Conservation (phyloP, 345 rosid genomes). For the Arabis alpina region DNA sequence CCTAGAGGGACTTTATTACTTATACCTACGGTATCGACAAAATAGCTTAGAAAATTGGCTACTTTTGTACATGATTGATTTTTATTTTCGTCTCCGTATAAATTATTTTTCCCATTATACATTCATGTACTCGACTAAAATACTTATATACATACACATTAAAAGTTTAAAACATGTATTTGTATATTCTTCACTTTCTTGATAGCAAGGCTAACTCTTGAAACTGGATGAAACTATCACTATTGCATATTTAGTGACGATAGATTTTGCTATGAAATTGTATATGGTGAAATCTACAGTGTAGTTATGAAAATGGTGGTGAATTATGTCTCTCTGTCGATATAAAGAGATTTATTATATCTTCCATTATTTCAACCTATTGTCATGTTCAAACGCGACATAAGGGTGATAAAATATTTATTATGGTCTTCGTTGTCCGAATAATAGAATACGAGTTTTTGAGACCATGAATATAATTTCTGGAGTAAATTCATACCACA, state of each 20-base stretch:
- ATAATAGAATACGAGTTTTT: background rate
- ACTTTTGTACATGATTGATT: background rate
- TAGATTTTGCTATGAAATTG: background rate
- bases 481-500: background rate
- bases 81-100: no score
- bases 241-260: background rate
- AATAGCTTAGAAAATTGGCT: slow-evolving; percentile 22
- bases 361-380: slow-evolving; percentile 25
- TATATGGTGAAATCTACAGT: slow-evolving; percentile 11
- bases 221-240: no score
- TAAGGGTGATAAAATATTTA: slow-evolving; percentile 7
- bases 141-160: no score
- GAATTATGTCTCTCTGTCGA: slow-evolving; percentile 24
- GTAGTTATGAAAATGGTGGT: background rate
- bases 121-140: no score
- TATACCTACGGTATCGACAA: slow-evolving; percentile 30
- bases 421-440: slow-evolving; percentile 26
- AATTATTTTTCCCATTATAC: no score
- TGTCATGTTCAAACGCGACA: slow-evolving; percentile 36
- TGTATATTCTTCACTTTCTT: no score
- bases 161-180: no score
- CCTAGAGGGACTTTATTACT: slow-evolving; percentile 19
- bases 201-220: no score
- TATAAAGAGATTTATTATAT: slow-evolving; percentile 1
- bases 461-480: background rate